A percentile compares a stretch with the other conserved stretches of the same genome.
These are phyloP conservation scores for Populus hybrid DNA, from an alignment of 441 rosid species.

Conservation along the genomic window DNA sequence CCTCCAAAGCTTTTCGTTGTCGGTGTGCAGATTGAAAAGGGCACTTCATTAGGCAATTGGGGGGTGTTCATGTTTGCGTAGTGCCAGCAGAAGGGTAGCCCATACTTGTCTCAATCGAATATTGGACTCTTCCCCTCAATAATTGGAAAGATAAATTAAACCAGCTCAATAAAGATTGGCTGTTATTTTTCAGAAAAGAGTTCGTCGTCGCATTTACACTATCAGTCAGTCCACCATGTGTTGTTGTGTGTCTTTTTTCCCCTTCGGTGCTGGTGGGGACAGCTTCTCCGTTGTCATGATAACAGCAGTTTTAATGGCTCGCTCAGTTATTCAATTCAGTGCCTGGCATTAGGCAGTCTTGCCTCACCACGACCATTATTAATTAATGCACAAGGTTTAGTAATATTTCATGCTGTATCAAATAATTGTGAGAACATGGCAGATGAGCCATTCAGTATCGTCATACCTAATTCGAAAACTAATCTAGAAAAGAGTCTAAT, in stretches of 20 bases:
- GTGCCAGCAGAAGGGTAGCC: constrained; percentile 16
- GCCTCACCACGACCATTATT: neutral
- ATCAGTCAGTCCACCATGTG: neutral
- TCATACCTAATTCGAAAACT: too few species aligned
- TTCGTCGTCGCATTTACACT: constrained; percentile 5
- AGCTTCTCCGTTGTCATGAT: neutral
- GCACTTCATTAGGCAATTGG: neutral
- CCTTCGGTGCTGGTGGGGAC: neutral
- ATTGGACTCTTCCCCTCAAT: constrained; percentile 7
- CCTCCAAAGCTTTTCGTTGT: too few species aligned
- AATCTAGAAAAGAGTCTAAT: too few species aligned
- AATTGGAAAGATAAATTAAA: constrained; percentile 3
- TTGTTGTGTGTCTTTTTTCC: neutral
- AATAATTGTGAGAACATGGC: too few species aligned
- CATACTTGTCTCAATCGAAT: constrained; percentile 6
- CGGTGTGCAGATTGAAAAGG: neutral
- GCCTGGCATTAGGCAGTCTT: neutral
- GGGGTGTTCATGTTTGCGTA: neutral
- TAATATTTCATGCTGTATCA: too few species aligned
- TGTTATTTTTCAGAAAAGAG: neutral
- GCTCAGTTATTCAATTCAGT: neutral
- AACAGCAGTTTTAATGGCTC: too few species aligned
- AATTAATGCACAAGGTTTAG: neutral
- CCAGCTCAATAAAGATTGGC: constrained; percentile 5
- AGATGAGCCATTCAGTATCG: too few species aligned